Conservation (phyloP, 169 alveolate genomes). For the Plasmodium gallinaceum region DNA sequence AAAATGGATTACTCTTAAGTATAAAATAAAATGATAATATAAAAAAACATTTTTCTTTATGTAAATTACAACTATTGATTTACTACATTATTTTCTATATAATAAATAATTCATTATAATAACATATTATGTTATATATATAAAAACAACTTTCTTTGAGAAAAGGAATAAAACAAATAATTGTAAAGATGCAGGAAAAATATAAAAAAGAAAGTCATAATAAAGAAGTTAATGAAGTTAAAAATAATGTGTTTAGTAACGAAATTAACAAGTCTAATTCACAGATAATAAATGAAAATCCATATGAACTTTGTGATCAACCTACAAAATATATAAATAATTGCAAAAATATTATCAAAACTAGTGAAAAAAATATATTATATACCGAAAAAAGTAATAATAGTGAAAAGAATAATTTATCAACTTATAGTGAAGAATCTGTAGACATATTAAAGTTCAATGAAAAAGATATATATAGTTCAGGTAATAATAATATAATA, state of each 20-base stretch:
- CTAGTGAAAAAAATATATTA: background rate
- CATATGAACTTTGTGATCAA: background rate
- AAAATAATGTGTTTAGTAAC: background rate
- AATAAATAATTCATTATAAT: background rate
- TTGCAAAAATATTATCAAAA: background rate
- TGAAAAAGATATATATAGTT: background rate
- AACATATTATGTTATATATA: background rate
- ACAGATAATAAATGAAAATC: background rate
- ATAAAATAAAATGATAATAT: no score
- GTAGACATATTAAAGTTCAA: background rate
- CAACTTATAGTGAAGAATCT: background rate
- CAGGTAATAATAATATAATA: background rate
- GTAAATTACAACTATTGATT: no score
- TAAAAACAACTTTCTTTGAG: background rate
- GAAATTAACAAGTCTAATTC: background rate
- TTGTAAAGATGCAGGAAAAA: background rate
- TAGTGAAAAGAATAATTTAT: background rate
- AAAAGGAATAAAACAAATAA: background rate
- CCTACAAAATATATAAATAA: background rate
- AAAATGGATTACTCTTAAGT: no score
- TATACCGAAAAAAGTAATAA: background rate
- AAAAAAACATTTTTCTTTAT: no score
- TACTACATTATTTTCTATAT: no score
- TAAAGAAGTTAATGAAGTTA: background rate
- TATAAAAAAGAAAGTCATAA: background rate